Evolutionary conservation across 306 rosid genomes (phyloP).

Genomic region (Castanea mollissima): DNA sequence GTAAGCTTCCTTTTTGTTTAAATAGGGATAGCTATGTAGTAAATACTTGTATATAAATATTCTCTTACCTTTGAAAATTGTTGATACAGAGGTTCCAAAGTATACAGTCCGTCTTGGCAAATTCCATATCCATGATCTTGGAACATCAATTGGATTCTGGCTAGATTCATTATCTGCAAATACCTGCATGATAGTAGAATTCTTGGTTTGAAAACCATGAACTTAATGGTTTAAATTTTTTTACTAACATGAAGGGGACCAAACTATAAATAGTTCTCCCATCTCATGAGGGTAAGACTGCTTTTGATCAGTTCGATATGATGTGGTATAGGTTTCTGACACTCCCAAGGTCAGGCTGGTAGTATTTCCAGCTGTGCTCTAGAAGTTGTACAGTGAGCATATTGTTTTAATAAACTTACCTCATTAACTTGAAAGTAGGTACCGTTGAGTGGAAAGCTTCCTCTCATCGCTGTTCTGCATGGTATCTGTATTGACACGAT

Average conservation of each 20-base stretch:
- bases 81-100: slow-evolving; percentile 82
- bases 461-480: slow-evolving; percentile 87
- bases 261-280: background rate
- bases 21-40: slow-evolving; percentile 16
- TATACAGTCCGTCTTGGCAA: slow-evolving; percentile 76
- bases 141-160: slow-evolving; percentile 62
- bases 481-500: slow-evolving; percentile 56
- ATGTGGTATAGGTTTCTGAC: background rate
- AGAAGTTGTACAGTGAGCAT: background rate
- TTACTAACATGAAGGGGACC: background rate
- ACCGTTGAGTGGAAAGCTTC: slow-evolving; percentile 93
- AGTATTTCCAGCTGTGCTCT: background rate
- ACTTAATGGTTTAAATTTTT: background rate
- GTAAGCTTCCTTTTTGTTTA: slow-evolving; percentile 17
- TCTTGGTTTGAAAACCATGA: background rate
- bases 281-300: background rate
- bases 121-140: slow-evolving; percentile 88
- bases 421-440: slow-evolving; percentile 95
- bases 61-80: slow-evolving; percentile 68
- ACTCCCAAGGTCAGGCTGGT: background rate
- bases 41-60: slow-evolving; percentile 12
- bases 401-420: slow-evolving; percentile 39
- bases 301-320: background rate
- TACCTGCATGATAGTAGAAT: slow-evolving; percentile 48
- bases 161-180: slow-evolving; percentile 87